These are phyloP conservation scores for Cynara cardunculus DNA, from an alignment of 129 eudicot genomes.

Conservation along the genomic window DNA sequence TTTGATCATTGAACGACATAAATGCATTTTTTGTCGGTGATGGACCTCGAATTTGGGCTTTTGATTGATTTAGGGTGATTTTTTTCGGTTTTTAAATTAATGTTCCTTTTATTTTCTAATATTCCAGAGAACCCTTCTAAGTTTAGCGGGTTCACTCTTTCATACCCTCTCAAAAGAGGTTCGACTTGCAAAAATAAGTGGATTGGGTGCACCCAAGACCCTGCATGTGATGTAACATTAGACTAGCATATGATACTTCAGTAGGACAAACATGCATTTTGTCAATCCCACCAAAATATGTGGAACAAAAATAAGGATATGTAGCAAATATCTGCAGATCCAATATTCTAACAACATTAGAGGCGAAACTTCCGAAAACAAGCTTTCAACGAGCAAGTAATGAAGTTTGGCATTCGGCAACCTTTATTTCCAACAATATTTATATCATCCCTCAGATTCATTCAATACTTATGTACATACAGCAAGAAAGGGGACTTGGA, in stretches of 20 bases:
- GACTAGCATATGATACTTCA: neutral
- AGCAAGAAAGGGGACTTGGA: conserved; percentile 11
- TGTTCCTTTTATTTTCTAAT: too few species aligned
- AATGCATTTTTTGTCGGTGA: too few species aligned
- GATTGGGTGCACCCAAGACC: too few species aligned
- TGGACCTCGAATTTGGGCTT: too few species aligned
- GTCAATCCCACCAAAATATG: neutral
- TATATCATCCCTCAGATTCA: conserved; percentile 11
- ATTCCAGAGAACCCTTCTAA: neutral
- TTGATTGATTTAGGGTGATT: too few species aligned
- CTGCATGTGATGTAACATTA: neutral
- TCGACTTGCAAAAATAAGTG: too few species aligned
- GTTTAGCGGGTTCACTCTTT: too few species aligned
- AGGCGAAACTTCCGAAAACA: conserved; percentile 1
- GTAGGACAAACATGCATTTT: too few species aligned
- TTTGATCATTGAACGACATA: too few species aligned
- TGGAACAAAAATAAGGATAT: neutral
- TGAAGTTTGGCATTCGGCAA: neutral
- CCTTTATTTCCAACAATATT: conserved; percentile 9
- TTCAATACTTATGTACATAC: conserved; percentile 11
- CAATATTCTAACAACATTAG: neutral
- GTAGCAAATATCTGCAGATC: neutral
- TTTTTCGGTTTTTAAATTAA: too few species aligned
- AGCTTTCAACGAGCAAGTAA: conserved; percentile 1
- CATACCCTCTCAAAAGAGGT: neutral